phyloP scores from a whole-genome alignment of 2,329 filamentous ascomycete species.

The Bertia moriformis region DNA sequence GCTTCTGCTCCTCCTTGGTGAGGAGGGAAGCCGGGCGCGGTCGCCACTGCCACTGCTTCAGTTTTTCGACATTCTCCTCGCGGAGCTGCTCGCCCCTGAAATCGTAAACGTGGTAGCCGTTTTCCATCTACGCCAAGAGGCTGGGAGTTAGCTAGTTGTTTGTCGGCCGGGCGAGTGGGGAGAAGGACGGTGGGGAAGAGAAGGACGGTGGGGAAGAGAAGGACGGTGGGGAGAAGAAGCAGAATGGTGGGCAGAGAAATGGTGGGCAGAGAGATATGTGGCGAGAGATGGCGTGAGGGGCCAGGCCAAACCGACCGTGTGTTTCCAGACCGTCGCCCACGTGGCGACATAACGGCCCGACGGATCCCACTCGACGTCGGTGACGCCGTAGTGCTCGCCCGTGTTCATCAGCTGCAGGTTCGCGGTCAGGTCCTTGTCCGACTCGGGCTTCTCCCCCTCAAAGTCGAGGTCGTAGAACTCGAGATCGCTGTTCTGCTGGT shows the following conservation, averaged over 20 bases:
- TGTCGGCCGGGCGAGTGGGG: slow-evolving; percentile 5
- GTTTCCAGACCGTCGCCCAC: slow-evolving; percentile 90
- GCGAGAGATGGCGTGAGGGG: background rate
- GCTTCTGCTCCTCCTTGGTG: slow-evolving; percentile 91
- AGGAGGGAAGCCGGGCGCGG: slow-evolving; percentile 84
- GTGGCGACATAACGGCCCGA: slow-evolving; percentile 88
- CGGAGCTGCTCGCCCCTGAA: slow-evolving; percentile 81
- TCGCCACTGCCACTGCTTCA: slow-evolving; percentile 94
- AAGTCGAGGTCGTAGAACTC: slow-evolving; percentile 98
- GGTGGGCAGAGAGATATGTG: background rate
- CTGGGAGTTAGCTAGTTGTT: slow-evolving; percentile 9
- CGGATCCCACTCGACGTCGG: slow-evolving; percentile 95
- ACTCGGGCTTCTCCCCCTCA: slow-evolving; percentile 87
- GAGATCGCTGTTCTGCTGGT: slow-evolving; percentile 83
- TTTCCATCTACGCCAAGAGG: slow-evolving; percentile 91
- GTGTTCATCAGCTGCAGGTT: slow-evolving; percentile 92
- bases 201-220: no score
- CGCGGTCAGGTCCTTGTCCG: slow-evolving; percentile 86
- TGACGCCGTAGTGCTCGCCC: slow-evolving; percentile 90
- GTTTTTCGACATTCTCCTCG: slow-evolving; percentile 86
- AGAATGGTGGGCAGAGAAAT: slow-evolving; percentile 1
- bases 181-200: no score
- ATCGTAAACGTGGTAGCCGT: slow-evolving; percentile 95
- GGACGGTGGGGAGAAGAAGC: no score
- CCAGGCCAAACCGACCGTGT: slow-evolving; percentile 55